These are phyloP conservation scores for Fusarium sacchari DNA, from an alignment of 2,329 filamentous ascomycete species.

Conservation along the genomic window DNA sequence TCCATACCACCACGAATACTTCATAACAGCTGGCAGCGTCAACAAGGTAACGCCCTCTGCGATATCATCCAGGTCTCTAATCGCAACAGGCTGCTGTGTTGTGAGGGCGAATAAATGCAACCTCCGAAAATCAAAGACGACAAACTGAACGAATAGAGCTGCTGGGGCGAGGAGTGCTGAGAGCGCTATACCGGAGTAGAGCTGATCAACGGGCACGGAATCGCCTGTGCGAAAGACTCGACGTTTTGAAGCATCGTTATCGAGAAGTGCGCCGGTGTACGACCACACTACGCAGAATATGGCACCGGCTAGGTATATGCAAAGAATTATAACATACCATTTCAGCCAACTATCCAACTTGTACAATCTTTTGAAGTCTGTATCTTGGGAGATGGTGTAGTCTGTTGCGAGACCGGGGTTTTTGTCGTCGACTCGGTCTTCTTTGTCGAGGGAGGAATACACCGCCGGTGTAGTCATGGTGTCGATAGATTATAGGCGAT, in stretches of 20 bases:
- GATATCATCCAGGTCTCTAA: slow-evolving; percentile 31
- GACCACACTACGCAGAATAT: slow-evolving; percentile 25
- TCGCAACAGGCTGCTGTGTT: slow-evolving; percentile 11
- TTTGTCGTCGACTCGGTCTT: slow-evolving; percentile 25
- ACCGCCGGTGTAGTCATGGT: slow-evolving; percentile 20
- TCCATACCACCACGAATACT: slow-evolving; percentile 39
- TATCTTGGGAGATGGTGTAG: not conserved
- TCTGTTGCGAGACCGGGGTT: not conserved
- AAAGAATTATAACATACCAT: slow-evolving; percentile 24
- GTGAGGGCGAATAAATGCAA: slow-evolving; percentile 34
- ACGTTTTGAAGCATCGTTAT: slow-evolving; percentile 32
- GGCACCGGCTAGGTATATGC: slow-evolving; percentile 10
- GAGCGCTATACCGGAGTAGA: slow-evolving; percentile 35
- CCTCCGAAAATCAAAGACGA: slow-evolving; percentile 34
- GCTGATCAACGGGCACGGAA: slow-evolving; percentile 16
- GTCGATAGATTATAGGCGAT: too few species aligned
- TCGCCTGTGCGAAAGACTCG: slow-evolving; percentile 32
- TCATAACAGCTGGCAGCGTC: slow-evolving; percentile 22
- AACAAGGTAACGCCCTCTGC: slow-evolving; percentile 29
- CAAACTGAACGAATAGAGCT: slow-evolving; percentile 19
- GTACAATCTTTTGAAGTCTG: slow-evolving; percentile 14
- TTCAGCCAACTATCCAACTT: slow-evolving; percentile 31
- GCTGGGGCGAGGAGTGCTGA: slow-evolving; percentile 24
- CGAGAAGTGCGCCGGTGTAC: slow-evolving; percentile 28
- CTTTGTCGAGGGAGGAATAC: slow-evolving; percentile 31